These are phyloP conservation scores for Alternaria solani DNA, from an alignment of 2,329 filamentous ascomycete genomes.

Conservation along the genomic window DNA sequence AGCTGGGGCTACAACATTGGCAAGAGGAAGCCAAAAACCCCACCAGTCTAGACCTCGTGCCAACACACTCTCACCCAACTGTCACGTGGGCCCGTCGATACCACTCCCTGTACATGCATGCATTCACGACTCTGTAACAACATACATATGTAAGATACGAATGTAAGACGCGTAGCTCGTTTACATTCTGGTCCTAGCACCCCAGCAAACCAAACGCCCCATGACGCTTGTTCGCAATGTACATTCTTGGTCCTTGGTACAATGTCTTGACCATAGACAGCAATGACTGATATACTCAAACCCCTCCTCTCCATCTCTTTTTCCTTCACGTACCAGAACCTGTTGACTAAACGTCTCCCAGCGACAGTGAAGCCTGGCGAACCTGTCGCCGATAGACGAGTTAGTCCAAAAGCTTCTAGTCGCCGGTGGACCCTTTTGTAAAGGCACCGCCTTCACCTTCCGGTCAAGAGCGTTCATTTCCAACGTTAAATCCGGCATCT, in stretches of 20 bases:
- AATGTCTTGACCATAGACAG: background rate
- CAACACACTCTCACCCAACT: background rate
- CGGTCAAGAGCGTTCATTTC: background rate
- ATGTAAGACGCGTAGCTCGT: constrained; percentile 1
- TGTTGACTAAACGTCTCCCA: too few relatives aligned
- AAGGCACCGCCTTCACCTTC: background rate
- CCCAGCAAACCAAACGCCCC: background rate
- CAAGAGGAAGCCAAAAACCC: constrained; percentile 65
- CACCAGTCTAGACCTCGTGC: background rate
- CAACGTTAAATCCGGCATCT: background rate
- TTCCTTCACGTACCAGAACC: background rate
- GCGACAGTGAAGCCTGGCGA: too few relatives aligned
- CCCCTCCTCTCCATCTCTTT: background rate
- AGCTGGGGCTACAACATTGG: constrained; percentile 96
- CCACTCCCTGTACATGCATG: constrained; percentile 15
- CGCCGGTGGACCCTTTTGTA: too few relatives aligned
- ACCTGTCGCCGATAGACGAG: too few relatives aligned
- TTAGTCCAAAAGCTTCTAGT: too few relatives aligned
- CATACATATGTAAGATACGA: constrained; percentile 17
- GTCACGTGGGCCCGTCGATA: background rate
- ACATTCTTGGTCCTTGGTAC: background rate
- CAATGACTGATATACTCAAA: background rate
- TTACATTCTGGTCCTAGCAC: background rate
- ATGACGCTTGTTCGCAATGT: background rate
- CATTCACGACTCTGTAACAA: constrained; percentile 20